Conservation (phyloP, 257 asterid species). For the Fraxinus americana region DNA sequence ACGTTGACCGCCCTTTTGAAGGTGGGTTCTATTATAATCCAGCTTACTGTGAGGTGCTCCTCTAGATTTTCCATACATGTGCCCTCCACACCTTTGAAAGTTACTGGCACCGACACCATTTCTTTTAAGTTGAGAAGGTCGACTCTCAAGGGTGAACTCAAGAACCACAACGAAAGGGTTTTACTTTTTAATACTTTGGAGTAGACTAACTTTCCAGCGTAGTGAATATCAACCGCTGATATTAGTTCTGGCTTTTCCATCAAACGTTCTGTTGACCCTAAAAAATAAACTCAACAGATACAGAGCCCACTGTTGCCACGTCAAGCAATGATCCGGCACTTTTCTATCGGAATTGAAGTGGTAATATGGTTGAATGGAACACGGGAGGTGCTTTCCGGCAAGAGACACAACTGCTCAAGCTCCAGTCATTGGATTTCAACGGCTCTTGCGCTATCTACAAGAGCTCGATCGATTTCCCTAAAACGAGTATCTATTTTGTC, state of each 20-base stretch:
- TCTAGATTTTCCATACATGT: slow-evolving; percentile 32
- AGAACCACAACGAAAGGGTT: slow-evolving; percentile 59
- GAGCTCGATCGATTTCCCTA: too few species aligned
- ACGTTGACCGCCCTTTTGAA: slow-evolving; percentile 59
- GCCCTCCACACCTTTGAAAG: slow-evolving; percentile 46
- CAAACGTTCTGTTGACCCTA: too few species aligned
- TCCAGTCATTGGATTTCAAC: too few species aligned
- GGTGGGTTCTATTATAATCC: slow-evolving; percentile 69
- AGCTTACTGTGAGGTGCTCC: slow-evolving; percentile 56
- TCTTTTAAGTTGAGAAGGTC: slow-evolving; percentile 58
- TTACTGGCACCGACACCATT: slow-evolving; percentile 44
- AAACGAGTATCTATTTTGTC: too few species aligned
- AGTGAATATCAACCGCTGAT: slow-evolving; percentile 74
- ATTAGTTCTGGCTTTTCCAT: slow-evolving; percentile 30
- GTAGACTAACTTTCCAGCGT: slow-evolving; percentile 40
- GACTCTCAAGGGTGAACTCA: slow-evolving; percentile 55
- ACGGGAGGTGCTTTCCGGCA: too few species aligned
- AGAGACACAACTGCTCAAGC: too few species aligned
- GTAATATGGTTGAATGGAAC: too few species aligned
- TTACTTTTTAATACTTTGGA: slow-evolving; percentile 50
- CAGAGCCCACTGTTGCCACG: too few species aligned
- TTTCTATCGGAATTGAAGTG: too few species aligned
- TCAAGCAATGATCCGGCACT: too few species aligned
- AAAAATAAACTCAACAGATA: too few species aligned
- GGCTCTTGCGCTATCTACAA: too few species aligned